Percentiles rank a stretch among this genome's conserved stretches.
Conservation (phyloP, 331 rosid species). For the Cydonia oblonga region DNA sequence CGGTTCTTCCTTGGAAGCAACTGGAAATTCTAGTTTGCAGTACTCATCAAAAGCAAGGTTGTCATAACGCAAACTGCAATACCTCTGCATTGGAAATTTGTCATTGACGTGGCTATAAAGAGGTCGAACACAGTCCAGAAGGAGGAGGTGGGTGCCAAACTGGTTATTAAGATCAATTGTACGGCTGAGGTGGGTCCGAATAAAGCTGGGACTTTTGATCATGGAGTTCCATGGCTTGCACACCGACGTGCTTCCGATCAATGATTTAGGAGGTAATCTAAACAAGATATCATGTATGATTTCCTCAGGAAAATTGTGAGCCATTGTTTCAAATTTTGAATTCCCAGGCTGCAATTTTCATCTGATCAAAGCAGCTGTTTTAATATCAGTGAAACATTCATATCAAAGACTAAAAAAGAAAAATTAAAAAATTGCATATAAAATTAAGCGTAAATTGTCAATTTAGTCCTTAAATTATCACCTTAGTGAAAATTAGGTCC, state of each 20-base stretch:
- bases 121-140: background rate
- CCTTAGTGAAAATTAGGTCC: too few species aligned
- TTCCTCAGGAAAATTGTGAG: constrained; percentile 13
- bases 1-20: background rate
- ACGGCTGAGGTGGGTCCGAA: constrained; percentile 1
- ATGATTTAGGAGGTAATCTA: constrained; percentile 3
- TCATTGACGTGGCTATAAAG: too few species aligned
- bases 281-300: constrained; percentile 4
- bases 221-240: constrained; percentile 18
- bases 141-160: background rate
- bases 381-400: too few species aligned
- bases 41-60: background rate
- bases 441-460: too few species aligned
- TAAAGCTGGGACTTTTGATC: constrained; percentile 11
- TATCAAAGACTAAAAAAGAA: too few species aligned
- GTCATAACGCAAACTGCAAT: background rate
- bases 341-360: constrained; percentile 13
- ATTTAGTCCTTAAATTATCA: too few species aligned
- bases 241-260: constrained; percentile 5
- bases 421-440: too few species aligned
- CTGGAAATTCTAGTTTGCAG: constrained; percentile 2
- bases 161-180: background rate
- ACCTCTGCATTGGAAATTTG: too few species aligned
- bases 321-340: background rate
- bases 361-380: background rate